Percentiles rank a stretch among this genome's conserved stretches.
These are phyloP conservation scores for Coemansia reversa DNA, from an alignment of 192 early-diverging fungal species.

Conservation along the genomic window DNA sequence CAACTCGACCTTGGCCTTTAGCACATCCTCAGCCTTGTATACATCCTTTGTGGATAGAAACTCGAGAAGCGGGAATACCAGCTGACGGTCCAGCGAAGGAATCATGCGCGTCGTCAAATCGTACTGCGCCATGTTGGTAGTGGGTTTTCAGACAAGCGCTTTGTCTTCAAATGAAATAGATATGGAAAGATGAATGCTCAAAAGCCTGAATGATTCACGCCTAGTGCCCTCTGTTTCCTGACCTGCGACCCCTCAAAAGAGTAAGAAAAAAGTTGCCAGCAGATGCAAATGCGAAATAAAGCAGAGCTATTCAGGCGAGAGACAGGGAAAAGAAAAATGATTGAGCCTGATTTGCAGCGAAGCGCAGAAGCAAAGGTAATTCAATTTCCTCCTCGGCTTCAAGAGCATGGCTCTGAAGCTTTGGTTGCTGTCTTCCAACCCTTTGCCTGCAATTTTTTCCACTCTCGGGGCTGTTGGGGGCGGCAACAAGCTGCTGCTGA, in stretches of 20 bases:
- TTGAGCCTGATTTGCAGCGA: not conserved
- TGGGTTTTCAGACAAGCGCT: slow-evolving; percentile 7
- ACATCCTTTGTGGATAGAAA: slow-evolving; percentile 84
- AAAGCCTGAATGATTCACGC: not conserved
- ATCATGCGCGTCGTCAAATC: slow-evolving; percentile 82
- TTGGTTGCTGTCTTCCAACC: not conserved
- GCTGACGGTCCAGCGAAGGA: slow-evolving; percentile 88
- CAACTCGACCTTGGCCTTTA: slow-evolving; percentile 88
- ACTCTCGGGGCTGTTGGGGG: not conserved
- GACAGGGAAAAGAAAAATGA: not conserved
- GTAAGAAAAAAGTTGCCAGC: not conserved
- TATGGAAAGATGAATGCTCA: not conserved
- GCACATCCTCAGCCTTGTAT: slow-evolving; percentile 72
- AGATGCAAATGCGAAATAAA: not conserved
- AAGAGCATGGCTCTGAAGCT: not conserved
- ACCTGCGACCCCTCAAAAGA: not conserved
- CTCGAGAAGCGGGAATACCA: slow-evolving; percentile 87
- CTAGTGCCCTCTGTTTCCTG: not conserved
- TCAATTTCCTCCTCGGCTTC: not conserved
- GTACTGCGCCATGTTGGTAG: slow-evolving; percentile 57
- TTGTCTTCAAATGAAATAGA: slow-evolving; percentile 6
- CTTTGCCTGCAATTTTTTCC: not conserved
- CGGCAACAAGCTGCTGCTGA: too few species aligned
- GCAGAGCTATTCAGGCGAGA: not conserved
- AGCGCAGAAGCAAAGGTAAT: not conserved